Conservation (phyloP, 2,329 filamentous ascomycete species). For the Monosporascus ibericus region DNA sequence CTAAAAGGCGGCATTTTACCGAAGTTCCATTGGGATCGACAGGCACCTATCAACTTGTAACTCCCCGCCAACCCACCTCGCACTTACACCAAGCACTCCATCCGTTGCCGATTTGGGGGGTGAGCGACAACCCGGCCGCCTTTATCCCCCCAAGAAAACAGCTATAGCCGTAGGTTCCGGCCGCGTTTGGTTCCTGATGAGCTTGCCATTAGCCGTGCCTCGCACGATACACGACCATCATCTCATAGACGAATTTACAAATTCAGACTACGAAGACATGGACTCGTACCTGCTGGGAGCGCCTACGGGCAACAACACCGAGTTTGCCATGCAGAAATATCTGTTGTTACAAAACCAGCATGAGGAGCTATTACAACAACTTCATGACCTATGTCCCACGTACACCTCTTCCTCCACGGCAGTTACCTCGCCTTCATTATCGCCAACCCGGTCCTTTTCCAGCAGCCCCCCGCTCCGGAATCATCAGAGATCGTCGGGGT, state of each 20-base stretch:
- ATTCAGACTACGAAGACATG: constrained; percentile 2
- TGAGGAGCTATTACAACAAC: constrained; percentile 44
- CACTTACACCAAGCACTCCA: neutral
- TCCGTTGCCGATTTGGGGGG: neutral
- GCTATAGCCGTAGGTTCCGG: neutral
- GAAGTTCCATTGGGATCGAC: neutral
- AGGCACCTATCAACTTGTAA: neutral
- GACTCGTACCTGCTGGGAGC: constrained; percentile 4
- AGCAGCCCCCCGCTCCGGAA: constrained; percentile 34
- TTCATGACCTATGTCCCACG: constrained; percentile 42
- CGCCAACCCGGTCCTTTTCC: constrained; percentile 52
- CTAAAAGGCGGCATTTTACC: neutral
- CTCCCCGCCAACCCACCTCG: neutral
- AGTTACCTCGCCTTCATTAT: constrained; percentile 49
- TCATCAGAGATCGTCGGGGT: constrained; percentile 16
- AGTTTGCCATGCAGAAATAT: constrained; percentile 48
- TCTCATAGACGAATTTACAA: constrained; percentile 8
- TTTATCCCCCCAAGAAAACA: neutral
- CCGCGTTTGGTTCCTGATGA: constrained; percentile 10
- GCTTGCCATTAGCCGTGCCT: constrained; percentile 17
- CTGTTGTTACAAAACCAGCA: constrained; percentile 48
- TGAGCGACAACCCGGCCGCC: neutral
- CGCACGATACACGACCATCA: constrained; percentile 5
- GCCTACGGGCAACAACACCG: constrained; percentile 30
- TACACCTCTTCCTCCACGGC: constrained; percentile 30